phyloP scores from a whole-genome alignment of 345 rosid species.

The Lepidium sativum region DNA sequence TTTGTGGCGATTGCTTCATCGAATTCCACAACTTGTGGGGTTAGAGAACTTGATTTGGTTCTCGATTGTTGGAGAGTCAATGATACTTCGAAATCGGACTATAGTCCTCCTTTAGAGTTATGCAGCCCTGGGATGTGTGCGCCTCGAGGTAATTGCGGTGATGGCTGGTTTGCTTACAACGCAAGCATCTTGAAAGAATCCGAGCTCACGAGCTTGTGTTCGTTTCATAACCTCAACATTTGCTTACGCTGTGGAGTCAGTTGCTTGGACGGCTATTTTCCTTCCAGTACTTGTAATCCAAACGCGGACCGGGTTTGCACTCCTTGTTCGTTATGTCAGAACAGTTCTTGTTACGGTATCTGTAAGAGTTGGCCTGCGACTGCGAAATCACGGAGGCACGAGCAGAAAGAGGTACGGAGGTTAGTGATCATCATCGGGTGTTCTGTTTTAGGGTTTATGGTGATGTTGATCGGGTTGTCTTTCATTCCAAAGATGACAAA shows the following conservation, averaged over 20 bases:
- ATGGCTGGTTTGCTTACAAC: slow-evolving; percentile 62
- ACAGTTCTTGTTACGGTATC: slow-evolving; percentile 56
- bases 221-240: slow-evolving; percentile 51
- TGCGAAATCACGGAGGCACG: slow-evolving; percentile 6
- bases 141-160: slow-evolving; percentile 41
- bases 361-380: slow-evolving; percentile 36
- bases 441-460: slow-evolving; percentile 40
- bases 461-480: slow-evolving; percentile 45
- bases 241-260: slow-evolving; percentile 69
- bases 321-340: slow-evolving; percentile 90
- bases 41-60: slow-evolving; percentile 78
- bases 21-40: slow-evolving; percentile 69
- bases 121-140: slow-evolving; percentile 82
- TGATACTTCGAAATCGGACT: slow-evolving; percentile 38
- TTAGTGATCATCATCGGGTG: slow-evolving; percentile 41
- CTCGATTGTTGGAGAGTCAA: slow-evolving; percentile 78
- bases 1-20: slow-evolving; percentile 84
- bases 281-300: slow-evolving; percentile 58
- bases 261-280: slow-evolving; percentile 72
- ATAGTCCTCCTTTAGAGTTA: slow-evolving; percentile 74
- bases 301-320: slow-evolving; percentile 75
- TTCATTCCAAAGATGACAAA: slow-evolving; percentile 35
- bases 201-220: slow-evolving; percentile 59
- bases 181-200: slow-evolving; percentile 80
- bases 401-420: slow-evolving; percentile 27